phyloP scores from a whole-genome alignment of 1,284 basidiomycete genomes.

The Schizopora paradoxa region DNA sequence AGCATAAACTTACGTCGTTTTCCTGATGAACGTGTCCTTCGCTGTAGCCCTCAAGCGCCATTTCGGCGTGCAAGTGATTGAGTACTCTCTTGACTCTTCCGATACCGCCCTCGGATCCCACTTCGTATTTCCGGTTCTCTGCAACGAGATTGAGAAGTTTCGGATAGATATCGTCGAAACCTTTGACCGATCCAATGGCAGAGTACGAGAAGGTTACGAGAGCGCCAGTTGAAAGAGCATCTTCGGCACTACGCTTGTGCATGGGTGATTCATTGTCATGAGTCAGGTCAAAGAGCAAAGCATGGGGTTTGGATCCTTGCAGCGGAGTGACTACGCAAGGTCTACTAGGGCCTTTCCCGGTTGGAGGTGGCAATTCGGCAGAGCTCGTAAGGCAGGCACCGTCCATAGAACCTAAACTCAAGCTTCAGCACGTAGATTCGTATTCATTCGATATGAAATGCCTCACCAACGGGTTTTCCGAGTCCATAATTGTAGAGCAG shows the following conservation, averaged over 20 bases:
- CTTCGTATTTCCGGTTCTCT: constrained; percentile 77
- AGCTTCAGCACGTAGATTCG: background rate
- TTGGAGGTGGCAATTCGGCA: constrained; percentile 73
- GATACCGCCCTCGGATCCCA: constrained; percentile 61
- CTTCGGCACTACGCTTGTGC: constrained; percentile 87
- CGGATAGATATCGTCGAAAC: constrained; percentile 95
- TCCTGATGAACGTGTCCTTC: constrained; percentile 96
- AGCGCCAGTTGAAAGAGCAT: constrained; percentile 87
- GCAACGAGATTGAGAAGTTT: constrained; percentile 82
- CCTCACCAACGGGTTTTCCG: constrained; percentile 81
- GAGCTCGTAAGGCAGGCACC: constrained; percentile 70
- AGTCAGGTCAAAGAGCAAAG: constrained; percentile 89
- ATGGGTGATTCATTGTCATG: constrained; percentile 93
- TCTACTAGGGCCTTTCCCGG: constrained; percentile 71
- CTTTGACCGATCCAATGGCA: constrained; percentile 88
- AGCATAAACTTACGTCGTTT: constrained; percentile 65
- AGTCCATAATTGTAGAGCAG: constrained; percentile 84
- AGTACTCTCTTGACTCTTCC: constrained; percentile 77
- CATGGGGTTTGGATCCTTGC: constrained; percentile 83
- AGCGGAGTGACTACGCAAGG: constrained; percentile 73
- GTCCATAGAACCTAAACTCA: constrained; percentile 79
- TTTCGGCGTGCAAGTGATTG: constrained; percentile 85
- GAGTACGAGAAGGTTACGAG: constrained; percentile 83
- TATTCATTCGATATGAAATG: background rate
- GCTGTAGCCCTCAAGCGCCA: constrained; percentile 75